Percentiles rank a stretch among this genome's conserved stretches.
Conservation (phyloP, 164 flowering plant genomes). For the Aristolochia fimbriata region DNA sequence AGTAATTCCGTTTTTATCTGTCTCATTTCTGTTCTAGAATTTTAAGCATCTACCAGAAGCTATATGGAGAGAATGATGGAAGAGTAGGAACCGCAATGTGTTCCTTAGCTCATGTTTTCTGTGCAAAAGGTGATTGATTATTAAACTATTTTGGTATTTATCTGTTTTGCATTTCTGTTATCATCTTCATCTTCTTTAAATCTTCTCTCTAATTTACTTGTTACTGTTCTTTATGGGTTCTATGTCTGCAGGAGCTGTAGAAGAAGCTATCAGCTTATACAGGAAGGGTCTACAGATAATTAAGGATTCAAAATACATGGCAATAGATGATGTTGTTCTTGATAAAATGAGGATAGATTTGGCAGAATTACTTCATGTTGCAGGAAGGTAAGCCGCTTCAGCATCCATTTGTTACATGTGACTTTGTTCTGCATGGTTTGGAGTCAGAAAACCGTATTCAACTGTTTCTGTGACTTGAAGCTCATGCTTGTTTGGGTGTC, state of each 20-base stretch:
- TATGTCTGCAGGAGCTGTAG: constrained; percentile 40
- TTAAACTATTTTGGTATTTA: not conserved
- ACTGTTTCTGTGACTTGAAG: not conserved
- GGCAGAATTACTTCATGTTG: constrained; percentile 74
- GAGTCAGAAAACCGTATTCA: not conserved
- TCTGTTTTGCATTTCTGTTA: too few species aligned
- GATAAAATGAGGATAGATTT: constrained; percentile 82
- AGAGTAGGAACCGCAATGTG: constrained; percentile 84
- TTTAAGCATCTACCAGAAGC: constrained; percentile 36
- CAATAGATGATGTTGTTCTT: constrained; percentile 44
- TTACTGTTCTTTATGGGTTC: not conserved
- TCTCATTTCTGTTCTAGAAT: constrained; percentile 30
- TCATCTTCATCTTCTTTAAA: too few species aligned
- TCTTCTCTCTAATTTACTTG: not conserved
- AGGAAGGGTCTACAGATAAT: constrained; percentile 52
- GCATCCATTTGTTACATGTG: not conserved
- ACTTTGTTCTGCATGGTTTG: not conserved
- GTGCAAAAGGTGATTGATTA: constrained; percentile 69
- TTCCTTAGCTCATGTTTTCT: constrained; percentile 69
- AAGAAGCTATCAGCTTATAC: constrained; percentile 62
- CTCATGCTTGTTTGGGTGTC: not conserved
- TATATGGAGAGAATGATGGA: constrained; percentile 78
- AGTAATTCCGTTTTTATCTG: not conserved
- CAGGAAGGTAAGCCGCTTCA: constrained; percentile 54
- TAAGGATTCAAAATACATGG: constrained; percentile 43